Evolutionary conservation across 2,329 filamentous ascomycete species (phyloP).

Genomic region (Chalara sp.): DNA sequence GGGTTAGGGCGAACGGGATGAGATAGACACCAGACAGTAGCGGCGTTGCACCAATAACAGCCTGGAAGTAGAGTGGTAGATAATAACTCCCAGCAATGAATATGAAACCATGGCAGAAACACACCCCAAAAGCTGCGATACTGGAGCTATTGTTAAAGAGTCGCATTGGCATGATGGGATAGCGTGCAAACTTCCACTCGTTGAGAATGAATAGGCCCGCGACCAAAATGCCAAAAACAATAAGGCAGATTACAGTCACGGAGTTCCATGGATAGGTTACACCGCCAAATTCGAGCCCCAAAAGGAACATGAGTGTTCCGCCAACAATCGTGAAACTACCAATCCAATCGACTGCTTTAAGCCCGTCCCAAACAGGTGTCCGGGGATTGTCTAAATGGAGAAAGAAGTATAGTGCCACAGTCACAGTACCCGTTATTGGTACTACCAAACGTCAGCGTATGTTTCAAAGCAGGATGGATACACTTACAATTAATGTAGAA

Average conservation of each 20-base stretch:
- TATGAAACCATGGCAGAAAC: conserved; percentile 64
- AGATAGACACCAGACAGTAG: conserved; percentile 72
- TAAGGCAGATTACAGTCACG: conserved; percentile 33
- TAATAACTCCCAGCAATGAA: conserved; percentile 20
- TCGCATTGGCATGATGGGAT: conserved; percentile 70
- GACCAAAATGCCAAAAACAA: conserved; percentile 54
- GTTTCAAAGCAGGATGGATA: neutral
- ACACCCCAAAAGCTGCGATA: conserved; percentile 56
- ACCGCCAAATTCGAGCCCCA: conserved; percentile 81
- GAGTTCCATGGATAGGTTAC: conserved; percentile 54
- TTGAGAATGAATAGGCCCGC: conserved; percentile 58
- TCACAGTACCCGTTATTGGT: conserved; percentile 21
- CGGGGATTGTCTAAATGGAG: conserved; percentile 61
- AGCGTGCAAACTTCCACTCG: conserved; percentile 67
- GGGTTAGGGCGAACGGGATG: conserved; percentile 60
- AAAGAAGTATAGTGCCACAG: conserved; percentile 53
- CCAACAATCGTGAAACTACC: conserved; percentile 58
- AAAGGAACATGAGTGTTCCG: conserved; percentile 77
- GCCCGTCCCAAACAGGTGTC: conserved; percentile 53
- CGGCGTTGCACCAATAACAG: conserved; percentile 34
- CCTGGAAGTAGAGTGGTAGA: conserved; percentile 68
- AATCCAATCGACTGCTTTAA: conserved; percentile 54
- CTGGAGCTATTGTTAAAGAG: conserved; percentile 65
- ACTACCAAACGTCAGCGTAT: conserved; percentile 6
- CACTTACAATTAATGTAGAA: conserved; percentile 26